Conservation (phyloP, 2,329 filamentous ascomycete species). For the Bipolaris cookei region DNA sequence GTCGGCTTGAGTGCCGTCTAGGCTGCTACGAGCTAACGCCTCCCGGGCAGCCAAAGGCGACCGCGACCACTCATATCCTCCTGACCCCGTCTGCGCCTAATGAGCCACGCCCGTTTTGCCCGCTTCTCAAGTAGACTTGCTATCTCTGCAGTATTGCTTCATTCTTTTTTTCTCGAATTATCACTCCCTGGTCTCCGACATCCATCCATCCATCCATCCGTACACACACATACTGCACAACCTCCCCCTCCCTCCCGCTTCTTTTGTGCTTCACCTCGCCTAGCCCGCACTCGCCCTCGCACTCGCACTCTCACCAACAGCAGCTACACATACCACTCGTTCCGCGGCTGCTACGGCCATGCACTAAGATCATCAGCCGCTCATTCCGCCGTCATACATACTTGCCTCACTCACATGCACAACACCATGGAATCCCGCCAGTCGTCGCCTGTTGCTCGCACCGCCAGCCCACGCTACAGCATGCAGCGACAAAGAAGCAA, state of each 20-base stretch:
- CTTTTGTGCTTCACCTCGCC: neutral
- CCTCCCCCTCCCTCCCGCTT: neutral
- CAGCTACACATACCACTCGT: slow-evolving; percentile 14
- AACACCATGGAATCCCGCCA: slow-evolving; percentile 38
- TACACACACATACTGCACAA: neutral
- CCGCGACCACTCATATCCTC: slow-evolving; percentile 35
- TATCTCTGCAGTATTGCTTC: slow-evolving; percentile 11
- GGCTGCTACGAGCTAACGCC: slow-evolving; percentile 30
- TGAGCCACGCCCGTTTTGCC: slow-evolving; percentile 28
- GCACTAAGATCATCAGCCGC: slow-evolving; percentile 25
- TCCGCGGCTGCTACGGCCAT: slow-evolving; percentile 31
- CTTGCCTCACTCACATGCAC: neutral
- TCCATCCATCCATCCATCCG: neutral
- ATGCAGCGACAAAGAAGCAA: slow-evolving; percentile 45
- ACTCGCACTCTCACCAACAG: neutral
- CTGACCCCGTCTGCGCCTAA: slow-evolving; percentile 34
- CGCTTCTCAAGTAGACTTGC: slow-evolving; percentile 26
- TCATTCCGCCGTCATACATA: slow-evolving; percentile 23
- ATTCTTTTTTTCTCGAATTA: slow-evolving; percentile 9
- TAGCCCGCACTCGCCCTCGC: neutral
- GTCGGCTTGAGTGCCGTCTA: slow-evolving; percentile 30
- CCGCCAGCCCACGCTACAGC: slow-evolving; percentile 29
- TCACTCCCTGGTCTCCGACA: neutral
- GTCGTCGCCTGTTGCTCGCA: slow-evolving; percentile 27
- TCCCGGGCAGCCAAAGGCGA: slow-evolving; percentile 27